Evolutionary conservation across 2,329 filamentous ascomycete genomes (phyloP).

Genomic region (Diaporthe sp.): DNA sequence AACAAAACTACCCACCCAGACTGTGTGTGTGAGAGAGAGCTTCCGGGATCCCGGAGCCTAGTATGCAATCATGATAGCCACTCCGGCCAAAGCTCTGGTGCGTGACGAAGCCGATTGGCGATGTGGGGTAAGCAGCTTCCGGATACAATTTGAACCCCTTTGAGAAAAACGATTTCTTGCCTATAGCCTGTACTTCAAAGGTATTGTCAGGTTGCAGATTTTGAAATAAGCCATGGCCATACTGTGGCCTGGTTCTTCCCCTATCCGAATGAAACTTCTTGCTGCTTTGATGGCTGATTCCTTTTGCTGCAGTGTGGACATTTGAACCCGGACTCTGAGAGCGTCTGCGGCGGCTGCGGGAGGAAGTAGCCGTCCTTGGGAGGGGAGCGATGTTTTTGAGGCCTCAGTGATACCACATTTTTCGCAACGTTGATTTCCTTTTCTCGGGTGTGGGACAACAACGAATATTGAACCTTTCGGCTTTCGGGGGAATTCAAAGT

Average conservation of each 20-base stretch:
- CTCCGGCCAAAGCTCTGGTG: constrained; percentile 38
- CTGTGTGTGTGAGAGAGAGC: not conserved
- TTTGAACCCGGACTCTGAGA: constrained; percentile 40
- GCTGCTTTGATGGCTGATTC: too few relatives aligned
- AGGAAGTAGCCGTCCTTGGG: constrained; percentile 28
- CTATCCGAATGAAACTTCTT: too few relatives aligned
- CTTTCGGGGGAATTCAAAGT: not conserved
- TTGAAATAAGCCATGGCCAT: too few relatives aligned
- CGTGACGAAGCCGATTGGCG: constrained; percentile 39
- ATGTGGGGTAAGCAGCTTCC: constrained; percentile 1
- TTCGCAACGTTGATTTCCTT: not conserved
- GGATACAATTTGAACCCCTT: too few relatives aligned
- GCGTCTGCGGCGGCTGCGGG: constrained; percentile 36
- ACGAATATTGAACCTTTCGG: not conserved
- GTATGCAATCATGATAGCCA: constrained; percentile 37
- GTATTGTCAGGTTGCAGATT: too few relatives aligned
- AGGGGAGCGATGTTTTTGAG: constrained; percentile 5
- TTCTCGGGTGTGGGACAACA: not conserved
- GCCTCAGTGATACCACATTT: constrained; percentile 21
- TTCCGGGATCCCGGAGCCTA: not conserved
- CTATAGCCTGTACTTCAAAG: too few relatives aligned
- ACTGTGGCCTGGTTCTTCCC: too few relatives aligned
- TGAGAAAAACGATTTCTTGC: too few relatives aligned
- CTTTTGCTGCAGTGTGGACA: constrained; percentile 24
- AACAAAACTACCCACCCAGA: not conserved